A percentile compares a stretch with the other conserved stretches of the same genome.
Conservation (phyloP, 352 stramenopile species). For the Phytophthora lateralis region DNA sequence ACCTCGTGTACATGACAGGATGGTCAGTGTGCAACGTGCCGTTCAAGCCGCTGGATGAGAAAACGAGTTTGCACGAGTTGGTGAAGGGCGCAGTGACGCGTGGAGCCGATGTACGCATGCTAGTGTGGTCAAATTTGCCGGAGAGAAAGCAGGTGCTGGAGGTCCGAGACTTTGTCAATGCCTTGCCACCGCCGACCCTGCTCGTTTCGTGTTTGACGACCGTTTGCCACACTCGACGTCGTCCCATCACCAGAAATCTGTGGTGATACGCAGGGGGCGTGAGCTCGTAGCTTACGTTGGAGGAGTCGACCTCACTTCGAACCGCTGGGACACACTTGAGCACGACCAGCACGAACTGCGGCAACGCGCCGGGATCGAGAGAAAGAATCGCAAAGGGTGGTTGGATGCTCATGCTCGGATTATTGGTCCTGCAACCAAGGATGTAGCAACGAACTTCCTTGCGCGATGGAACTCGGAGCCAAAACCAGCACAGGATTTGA, state of each 20-base stretch:
- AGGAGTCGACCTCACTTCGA: conserved; percentile 46
- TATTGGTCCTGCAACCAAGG: conserved; percentile 37
- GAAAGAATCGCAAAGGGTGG: conserved; percentile 43
- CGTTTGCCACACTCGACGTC: conserved; percentile 49
- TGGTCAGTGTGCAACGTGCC: conserved; percentile 61
- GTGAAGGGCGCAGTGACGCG: conserved; percentile 32
- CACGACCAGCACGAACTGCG: conserved; percentile 48
- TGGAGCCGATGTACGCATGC: conserved; percentile 44
- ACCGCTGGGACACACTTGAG: conserved; percentile 55
- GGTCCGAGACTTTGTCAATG: conserved; percentile 51
- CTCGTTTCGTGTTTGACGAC: conserved; percentile 56
- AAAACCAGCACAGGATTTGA: conserved; percentile 25
- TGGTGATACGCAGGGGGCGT: conserved; percentile 46
- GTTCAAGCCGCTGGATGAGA: conserved; percentile 38
- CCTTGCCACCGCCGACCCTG: conserved; percentile 15
- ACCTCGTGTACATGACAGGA: conserved; percentile 51
- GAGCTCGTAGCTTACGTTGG: conserved; percentile 43
- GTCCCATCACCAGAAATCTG: conserved; percentile 64
- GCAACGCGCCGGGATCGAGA: conserved; percentile 28
- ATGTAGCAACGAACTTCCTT: conserved; percentile 60
- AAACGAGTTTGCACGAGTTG: conserved; percentile 37
- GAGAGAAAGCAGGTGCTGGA: conserved; percentile 46
- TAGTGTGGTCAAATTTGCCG: conserved; percentile 56
- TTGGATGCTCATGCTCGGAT: conserved; percentile 50
- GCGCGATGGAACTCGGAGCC: conserved; percentile 55